Evolutionary conservation across 306 rosid genomes (phyloP), one percentile per base, ranked within the genome.

Genomic region (Phaseolus lunatus): DNA sequence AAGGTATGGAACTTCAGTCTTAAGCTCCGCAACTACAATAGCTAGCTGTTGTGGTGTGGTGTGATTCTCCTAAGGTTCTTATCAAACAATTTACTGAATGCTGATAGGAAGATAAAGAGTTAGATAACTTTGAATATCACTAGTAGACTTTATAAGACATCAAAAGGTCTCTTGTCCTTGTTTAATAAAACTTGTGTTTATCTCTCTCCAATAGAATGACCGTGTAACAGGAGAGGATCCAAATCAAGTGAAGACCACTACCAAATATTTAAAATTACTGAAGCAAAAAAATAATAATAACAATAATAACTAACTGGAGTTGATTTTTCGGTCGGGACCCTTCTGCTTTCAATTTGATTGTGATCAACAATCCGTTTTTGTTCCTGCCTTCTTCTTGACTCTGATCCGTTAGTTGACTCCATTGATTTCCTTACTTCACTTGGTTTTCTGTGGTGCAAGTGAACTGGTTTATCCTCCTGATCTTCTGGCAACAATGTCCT

Each of bases 311-410:
- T 77, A 50, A 95, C 99, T 89, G 80, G 85, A 66, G 89, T 81
- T 43, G 81, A 77, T 72, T 88, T 92, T 82, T 87, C 85, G 23
- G 75, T 13, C 3, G 84, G 75, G 37, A 68, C 57, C 52, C 84
- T 89, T 65, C 78, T 88, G 58, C 83, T 87, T 37, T 84, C 92
- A 5, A 81, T 73, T 18, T 83, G 96, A 80, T 63, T 61, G 67
- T 79, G 80, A 81, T 85, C 86, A 43, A 41, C 83, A 41, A 75
- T 58, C 39, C 72, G 80, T 75, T 84, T 86, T 49, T 85, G 65
- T 61, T 95, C 97, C 41, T 74, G 92, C 84, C 79, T 80, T 80
- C 87, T 87, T 35, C 86, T 79, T 39, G 87, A 84, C 45, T 88
- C 90, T 16, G 62, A 89, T 49, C 75, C 90, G 74, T 70, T 84